Evolutionary conservation across 2,329 filamentous ascomycete species (phyloP).

Genomic region (Trichoderma lentiforme): DNA sequence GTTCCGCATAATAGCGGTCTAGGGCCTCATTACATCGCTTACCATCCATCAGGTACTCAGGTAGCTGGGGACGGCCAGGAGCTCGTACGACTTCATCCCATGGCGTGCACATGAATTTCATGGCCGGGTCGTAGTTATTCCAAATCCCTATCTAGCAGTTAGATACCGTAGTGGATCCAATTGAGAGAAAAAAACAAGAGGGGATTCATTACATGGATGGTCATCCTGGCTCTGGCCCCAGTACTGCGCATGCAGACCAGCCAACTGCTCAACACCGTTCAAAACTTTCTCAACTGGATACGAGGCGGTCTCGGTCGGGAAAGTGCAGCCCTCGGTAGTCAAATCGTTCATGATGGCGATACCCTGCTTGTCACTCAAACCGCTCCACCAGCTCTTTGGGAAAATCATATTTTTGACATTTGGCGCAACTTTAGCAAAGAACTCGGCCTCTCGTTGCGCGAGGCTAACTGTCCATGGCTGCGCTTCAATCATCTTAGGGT

Average conservation of each 20-base stretch:
- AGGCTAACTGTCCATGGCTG: slow-evolving; percentile 7
- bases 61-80: not conserved
- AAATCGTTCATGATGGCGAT: slow-evolving; percentile 5
- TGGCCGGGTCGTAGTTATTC: slow-evolving; percentile 10
- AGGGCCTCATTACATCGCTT: slow-evolving; percentile 1
- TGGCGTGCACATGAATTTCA: slow-evolving; percentile 10
- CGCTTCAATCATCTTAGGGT: slow-evolving; percentile 8
- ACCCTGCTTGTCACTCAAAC: slow-evolving; percentile 1
- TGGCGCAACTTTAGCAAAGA: slow-evolving; percentile 4
- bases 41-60: slow-evolving; percentile 5
- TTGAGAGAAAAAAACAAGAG: not conserved
- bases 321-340: not conserved
- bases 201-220: slow-evolving; percentile 8
- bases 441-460: slow-evolving; percentile 1
- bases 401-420: not conserved
- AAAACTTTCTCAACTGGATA: slow-evolving; percentile 1
- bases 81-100: slow-evolving; percentile 5
- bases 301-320: not conserved
- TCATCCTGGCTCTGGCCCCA: slow-evolving; percentile 8
- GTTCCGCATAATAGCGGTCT: slow-evolving; percentile 2
- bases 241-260: slow-evolving; percentile 5
- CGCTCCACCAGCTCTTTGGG: slow-evolving; percentile 6
- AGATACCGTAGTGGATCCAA: not conserved
- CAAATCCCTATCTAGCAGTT: not conserved
- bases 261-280: slow-evolving; percentile 6